Base-by-base conservation (phyloP, 805 yeast species). In the Suhomyces vadensis region DNA sequence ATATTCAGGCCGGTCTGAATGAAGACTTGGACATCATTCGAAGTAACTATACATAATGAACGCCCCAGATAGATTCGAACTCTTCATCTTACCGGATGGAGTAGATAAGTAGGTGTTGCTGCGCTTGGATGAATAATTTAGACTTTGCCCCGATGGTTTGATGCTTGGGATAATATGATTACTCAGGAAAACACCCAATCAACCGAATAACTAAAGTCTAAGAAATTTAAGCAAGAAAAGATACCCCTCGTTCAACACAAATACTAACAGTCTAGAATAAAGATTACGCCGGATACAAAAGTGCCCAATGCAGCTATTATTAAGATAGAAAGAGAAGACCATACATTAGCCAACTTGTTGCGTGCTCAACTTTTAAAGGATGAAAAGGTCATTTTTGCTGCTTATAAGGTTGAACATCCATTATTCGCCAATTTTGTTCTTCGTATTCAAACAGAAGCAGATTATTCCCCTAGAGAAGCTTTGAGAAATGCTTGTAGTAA, bases 61-160 rank as follows among this genome's bases (percentile, higher is more conserved):
- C 72, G 98, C 98, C 60, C 99, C 99, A 68, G 99, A 94, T 73
- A 85, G 99, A 77, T 94, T 92, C 65, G 99, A 94, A 75, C 81
- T 94, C 31, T 94, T 94, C 64, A 81, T 94, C 56, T 77, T 94
- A 56, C 98, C 97, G n/a, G 99, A 94, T 65, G 98, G 99, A 42
- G 95, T 88, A 42, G 86, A 92, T 41, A 94, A 94, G 87, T 83
- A 74, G 25, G 87, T 75, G 13, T 26, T n/a, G n/a, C n/a, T n/a
- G n/a, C n/a, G n/a, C n/a, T n/a, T n/a, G n/a, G n/a, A n/a, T n/a
- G n/a, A n/a, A n/a, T n/a, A n/a, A n/a, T n/a, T n/a, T n/a, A n/a
- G n/a, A n/a, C n/a, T n/a, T n/a, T n/a, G n/a, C n/a, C n/a, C n/a
- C n/a, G n/a, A n/a, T n/a, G n/a, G n/a, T n/a, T n/a, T n/a, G n/a